phyloP scores from a whole-genome alignment of 192 early-diverging fungal species.

The Backusella tuberculispora region DNA sequence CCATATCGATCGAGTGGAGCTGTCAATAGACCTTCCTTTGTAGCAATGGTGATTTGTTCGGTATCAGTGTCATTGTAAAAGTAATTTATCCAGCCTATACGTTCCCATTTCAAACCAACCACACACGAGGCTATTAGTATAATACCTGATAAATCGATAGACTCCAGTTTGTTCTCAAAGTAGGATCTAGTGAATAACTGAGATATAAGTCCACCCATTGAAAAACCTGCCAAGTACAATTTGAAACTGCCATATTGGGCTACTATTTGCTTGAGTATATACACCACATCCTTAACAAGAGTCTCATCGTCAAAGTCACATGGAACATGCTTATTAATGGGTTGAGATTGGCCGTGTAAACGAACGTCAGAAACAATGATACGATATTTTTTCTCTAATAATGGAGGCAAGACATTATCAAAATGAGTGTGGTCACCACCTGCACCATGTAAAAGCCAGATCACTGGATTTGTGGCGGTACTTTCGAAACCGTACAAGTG shows the following conservation, averaged over 20 bases:
- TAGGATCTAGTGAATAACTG: slow-evolving; percentile 3
- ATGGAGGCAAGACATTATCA: slow-evolving; percentile 34
- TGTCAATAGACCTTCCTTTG: not conserved
- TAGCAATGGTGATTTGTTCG: not conserved
- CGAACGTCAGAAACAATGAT: slow-evolving; percentile 48
- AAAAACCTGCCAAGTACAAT: slow-evolving; percentile 24
- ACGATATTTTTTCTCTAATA: slow-evolving; percentile 50
- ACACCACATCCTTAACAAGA: not conserved
- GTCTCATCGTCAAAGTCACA: not conserved
- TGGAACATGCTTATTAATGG: not conserved
- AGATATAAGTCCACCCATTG: slow-evolving; percentile 23
- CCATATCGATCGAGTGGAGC: not conserved
- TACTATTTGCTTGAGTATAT: not conserved
- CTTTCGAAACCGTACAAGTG: slow-evolving; percentile 5
- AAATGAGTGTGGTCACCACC: slow-evolving; percentile 29
- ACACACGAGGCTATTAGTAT: slow-evolving; percentile 2
- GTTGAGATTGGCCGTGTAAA: slow-evolving; percentile 49
- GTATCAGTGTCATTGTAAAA: not conserved
- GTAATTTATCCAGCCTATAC: slow-evolving; percentile 18
- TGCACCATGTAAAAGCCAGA: slow-evolving; percentile 33
- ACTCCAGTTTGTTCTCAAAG: not conserved
- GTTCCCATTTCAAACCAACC: not conserved
- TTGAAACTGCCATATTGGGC: not conserved
- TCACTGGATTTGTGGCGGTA: not conserved
- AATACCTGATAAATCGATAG: not conserved